Evolutionary conservation across 345 rosid species (phyloP).

Genomic region (Gossypium ekmanianum): DNA sequence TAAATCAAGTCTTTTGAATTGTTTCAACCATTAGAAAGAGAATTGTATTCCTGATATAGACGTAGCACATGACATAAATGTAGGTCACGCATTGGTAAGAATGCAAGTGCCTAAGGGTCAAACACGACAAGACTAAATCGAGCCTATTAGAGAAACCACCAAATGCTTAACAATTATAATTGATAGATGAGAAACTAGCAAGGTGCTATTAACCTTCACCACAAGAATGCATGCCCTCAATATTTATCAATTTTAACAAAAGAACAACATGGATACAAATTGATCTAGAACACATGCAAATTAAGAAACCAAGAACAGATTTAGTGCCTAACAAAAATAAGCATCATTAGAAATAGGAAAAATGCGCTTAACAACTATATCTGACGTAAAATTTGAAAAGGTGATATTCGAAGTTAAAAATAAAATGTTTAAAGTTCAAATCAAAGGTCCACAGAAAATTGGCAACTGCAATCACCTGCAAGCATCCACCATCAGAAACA

Average conservation of each 20-base stretch:
- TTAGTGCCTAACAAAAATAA: background rate
- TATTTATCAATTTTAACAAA: background rate
- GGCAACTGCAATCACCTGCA: constrained; percentile 50
- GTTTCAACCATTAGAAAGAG: background rate
- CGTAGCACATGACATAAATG: background rate
- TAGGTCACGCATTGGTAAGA: background rate
- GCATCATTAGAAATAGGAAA: background rate
- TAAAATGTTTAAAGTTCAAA: constrained; percentile 14
- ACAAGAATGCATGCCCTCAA: background rate
- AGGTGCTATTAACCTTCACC: background rate
- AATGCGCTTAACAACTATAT: background rate
- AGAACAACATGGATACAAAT: background rate
- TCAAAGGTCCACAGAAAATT: background rate
- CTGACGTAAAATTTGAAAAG: background rate
- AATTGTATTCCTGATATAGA: background rate
- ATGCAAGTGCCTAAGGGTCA: background rate
- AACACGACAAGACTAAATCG: background rate
- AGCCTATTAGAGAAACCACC: background rate
- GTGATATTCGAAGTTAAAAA: background rate
- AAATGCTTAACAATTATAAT: background rate
- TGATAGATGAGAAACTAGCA: background rate
- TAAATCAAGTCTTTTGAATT: background rate
- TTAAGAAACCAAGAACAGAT: background rate
- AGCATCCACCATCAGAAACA: constrained; percentile 85
- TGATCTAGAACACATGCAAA: background rate